Base-by-base conservation (phyloP, 129 eudicot genomes). In the Oenanthe sinensis region DNA sequence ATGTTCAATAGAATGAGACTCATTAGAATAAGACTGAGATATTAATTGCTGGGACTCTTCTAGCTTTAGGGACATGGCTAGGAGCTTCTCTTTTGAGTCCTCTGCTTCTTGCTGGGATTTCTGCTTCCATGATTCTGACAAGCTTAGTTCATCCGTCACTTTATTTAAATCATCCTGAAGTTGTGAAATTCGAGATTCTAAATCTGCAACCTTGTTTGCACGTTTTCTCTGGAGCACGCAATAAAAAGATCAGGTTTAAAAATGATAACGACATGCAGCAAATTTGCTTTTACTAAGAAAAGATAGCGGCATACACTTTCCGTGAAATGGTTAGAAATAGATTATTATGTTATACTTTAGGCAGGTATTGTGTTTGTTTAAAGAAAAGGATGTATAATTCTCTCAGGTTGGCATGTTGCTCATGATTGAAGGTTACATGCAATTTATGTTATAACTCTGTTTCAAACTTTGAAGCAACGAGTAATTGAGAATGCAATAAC, bases 141-240 rank as follows among this genome's bases (percentile, higher is more conserved):
- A 82, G 54, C 68, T 77, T 54, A 93, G 81, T 77, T 88, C 90
- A 79, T 93, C 88, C 77, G 87, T 92, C 75, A 87, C 90, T 24
- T 75, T 87, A 50, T 86, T 86, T 74, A 93, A 87, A 79, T 92
- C 94, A 60, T 85, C 85, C 80, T 86, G 86, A 8, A 93, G 98
- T 76, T 93, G 87, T 82, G 94, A 82, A 52, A 90, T 85, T 62
- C 86, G 92, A 47, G 85, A 78, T 80, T 93, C 98, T 24, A 93
- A 87, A 67, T 90, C 94, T 37, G 86, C 58, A 68, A 85, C 87
- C 82, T 82, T 84, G 84, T 88, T 84, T 17, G 81, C 50, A 68
- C 83, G 90, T 80, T 89, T 93, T 65, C 89, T 89, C 94, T 86
- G 88, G 36, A 79, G 62, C 75, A 70, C 62, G 6, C 44, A 87